A percentile compares a stretch with the other conserved stretches of the same genome.
phyloP scores from a whole-genome alignment of 441 rosid genomes.

The Populus hybrid region DNA sequence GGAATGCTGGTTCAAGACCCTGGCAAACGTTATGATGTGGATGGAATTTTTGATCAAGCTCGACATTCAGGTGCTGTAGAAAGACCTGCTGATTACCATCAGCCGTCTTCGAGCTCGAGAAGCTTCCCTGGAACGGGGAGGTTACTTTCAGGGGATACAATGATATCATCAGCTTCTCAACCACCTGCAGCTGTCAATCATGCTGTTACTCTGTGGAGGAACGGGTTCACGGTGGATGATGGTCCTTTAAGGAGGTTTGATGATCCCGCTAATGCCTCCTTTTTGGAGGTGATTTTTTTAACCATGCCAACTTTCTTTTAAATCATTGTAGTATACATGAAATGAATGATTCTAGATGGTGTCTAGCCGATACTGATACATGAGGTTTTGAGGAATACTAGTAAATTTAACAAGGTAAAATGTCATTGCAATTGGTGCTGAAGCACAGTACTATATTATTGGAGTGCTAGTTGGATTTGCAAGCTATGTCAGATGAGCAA shows the following conservation, averaged over 20 bases:
- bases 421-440: background rate
- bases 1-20: slow-evolving; percentile 98
- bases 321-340: no score
- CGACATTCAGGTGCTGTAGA: slow-evolving; percentile 56
- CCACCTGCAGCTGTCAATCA: slow-evolving; percentile 71
- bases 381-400: background rate
- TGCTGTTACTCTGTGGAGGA: slow-evolving; percentile 80
- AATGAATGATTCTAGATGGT: no score
- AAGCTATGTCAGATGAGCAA: background rate
- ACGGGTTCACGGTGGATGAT: slow-evolving; percentile 92
- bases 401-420: background rate
- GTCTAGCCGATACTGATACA: no score
- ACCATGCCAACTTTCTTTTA: background rate
- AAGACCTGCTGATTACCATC: slow-evolving; percentile 42
- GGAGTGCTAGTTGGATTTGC: background rate
- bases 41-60: slow-evolving; percentile 80
- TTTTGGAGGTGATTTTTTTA: slow-evolving; percentile 64
- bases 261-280: slow-evolving; percentile 92
- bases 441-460: background rate
- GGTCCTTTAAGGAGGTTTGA: slow-evolving; percentile 87
- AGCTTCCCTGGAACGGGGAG: slow-evolving; percentile 87
- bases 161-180: slow-evolving; percentile 48
- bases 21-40: slow-evolving; percentile 61
- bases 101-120: slow-evolving; percentile 58
- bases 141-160: slow-evolving; percentile 73